Conservation (phyloP, 2,329 filamentous ascomycete species). For the Talaromyces sp. region DNA sequence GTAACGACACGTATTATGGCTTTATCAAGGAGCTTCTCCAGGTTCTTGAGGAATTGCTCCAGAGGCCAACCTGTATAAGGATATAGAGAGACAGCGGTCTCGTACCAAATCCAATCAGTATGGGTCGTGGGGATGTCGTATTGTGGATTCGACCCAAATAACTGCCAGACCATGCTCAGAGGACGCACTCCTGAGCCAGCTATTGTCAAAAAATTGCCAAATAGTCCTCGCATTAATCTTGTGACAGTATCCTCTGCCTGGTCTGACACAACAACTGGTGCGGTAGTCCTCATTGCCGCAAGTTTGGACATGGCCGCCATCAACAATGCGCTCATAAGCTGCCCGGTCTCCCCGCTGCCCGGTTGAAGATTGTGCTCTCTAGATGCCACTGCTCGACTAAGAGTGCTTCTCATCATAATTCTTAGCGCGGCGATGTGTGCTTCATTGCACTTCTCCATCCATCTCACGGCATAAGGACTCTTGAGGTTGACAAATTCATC, state of each 20-base stretch:
- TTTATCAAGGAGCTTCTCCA: conserved; percentile 17
- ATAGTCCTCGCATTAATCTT: conserved; percentile 30
- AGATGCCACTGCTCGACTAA: conserved; percentile 17
- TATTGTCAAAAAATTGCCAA: conserved; percentile 30
- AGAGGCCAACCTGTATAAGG: neutral
- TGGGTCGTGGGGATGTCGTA: conserved; percentile 12
- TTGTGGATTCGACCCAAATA: conserved; percentile 16
- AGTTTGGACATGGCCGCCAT: conserved; percentile 31
- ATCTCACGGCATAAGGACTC: conserved; percentile 27
- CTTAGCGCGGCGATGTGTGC: conserved; percentile 14
- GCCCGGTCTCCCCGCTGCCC: conserved; percentile 8
- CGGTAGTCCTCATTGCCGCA: conserved; percentile 17
- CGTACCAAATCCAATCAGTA: neutral
- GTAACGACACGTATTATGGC: conserved; percentile 15
- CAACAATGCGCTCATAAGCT: conserved; percentile 20
- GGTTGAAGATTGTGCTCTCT: conserved; percentile 13
- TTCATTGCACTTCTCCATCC: conserved; percentile 28
- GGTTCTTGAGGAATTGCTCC: conserved; percentile 1
- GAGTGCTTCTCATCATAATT: conserved; percentile 16
- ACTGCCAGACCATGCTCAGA: conserved; percentile 18
- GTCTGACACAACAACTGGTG: conserved; percentile 9
- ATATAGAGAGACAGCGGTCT: neutral
- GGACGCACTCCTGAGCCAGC: conserved; percentile 27
- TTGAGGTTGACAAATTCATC: conserved; percentile 32
- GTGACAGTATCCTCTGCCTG: conserved; percentile 26